Evolutionary conservation across 179 eudicot species (phyloP).

Genomic region (Heliamphora pulchella): DNA sequence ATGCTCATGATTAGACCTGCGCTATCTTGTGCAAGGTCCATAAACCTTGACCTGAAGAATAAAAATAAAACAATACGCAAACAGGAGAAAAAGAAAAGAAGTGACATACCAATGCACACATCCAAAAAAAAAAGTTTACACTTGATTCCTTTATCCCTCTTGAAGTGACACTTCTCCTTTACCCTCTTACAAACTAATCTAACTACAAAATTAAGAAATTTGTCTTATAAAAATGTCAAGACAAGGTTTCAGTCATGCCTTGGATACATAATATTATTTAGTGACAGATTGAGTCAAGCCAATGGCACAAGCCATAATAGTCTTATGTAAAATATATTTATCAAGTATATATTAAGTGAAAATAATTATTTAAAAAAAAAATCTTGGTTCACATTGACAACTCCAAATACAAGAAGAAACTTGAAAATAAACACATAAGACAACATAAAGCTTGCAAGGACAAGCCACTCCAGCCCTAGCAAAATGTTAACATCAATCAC

Average conservation of each 20-base stretch:
- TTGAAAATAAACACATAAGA: not conserved
- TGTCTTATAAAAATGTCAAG: not conserved
- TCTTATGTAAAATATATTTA: not conserved
- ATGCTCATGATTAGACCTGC: not conserved
- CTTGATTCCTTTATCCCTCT: not conserved
- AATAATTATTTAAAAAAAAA: too few species aligned
- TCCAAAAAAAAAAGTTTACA: not conserved
- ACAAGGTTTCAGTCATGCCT: not conserved
- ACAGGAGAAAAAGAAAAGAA: not conserved
- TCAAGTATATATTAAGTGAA: too few species aligned
- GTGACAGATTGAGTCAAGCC: not conserved
- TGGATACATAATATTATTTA: not conserved
- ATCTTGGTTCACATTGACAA: too few species aligned
- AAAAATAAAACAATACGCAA: not conserved
- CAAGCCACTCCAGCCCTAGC: not conserved
- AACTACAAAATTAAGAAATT: not conserved
- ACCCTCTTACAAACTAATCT: not conserved
- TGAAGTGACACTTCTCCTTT: not conserved
- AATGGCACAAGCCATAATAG: not conserved
- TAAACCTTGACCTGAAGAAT: not conserved
- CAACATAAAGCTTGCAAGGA: not conserved
- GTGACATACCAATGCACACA: not conserved
- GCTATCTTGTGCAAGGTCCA: too few species aligned
- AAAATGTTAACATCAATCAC: not conserved
- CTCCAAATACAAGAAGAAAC: not conserved